Percentiles rank a stretch among this genome's conserved stretches.
Conservation (phyloP, 768 basidiomycete genomes). For the Filobasidium wieringae region DNA sequence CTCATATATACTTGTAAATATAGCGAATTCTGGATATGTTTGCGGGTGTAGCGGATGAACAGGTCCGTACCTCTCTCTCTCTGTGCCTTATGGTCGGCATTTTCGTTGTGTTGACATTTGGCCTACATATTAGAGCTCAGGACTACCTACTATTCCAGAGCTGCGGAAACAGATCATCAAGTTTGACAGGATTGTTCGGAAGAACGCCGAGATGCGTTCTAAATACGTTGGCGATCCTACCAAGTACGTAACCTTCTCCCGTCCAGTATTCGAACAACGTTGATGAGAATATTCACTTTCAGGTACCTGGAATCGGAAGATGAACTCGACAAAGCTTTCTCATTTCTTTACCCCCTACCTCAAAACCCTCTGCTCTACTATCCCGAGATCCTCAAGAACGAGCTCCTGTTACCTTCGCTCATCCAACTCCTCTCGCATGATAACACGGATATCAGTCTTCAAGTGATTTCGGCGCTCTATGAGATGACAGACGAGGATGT, state of each 20-base stretch:
- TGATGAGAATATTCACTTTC: background rate
- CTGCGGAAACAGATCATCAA: constrained; percentile 62
- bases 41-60: constrained; percentile 51
- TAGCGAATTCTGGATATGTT: constrained; percentile 80
- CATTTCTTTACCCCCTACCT: constrained; percentile 74
- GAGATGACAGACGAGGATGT: constrained; percentile 96
- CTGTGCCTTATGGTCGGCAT: background rate
- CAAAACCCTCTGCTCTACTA: constrained; percentile 74
- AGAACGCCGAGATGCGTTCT: constrained; percentile 93
- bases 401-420: constrained; percentile 52
- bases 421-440: constrained; percentile 86
- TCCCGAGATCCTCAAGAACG: constrained; percentile 73
- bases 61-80: constrained; percentile 45
- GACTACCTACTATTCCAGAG: constrained; percentile 54
- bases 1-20: background rate
- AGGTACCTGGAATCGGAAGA: constrained; percentile 99
- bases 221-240: constrained; percentile 86
- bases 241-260: constrained; percentile 49
- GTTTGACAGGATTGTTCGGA: constrained; percentile 80
- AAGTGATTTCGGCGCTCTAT: constrained; percentile 79
- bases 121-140: constrained; percentile 40
- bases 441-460: constrained; percentile 93
- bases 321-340: constrained; percentile 77
- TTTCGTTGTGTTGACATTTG: background rate
- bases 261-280: background rate